A percentile compares a stretch with the other conserved stretches of the same genome.
phyloP scores from a whole-genome alignment of 108 stramenopile species.

The Phaeodactylum tricornutum region DNA sequence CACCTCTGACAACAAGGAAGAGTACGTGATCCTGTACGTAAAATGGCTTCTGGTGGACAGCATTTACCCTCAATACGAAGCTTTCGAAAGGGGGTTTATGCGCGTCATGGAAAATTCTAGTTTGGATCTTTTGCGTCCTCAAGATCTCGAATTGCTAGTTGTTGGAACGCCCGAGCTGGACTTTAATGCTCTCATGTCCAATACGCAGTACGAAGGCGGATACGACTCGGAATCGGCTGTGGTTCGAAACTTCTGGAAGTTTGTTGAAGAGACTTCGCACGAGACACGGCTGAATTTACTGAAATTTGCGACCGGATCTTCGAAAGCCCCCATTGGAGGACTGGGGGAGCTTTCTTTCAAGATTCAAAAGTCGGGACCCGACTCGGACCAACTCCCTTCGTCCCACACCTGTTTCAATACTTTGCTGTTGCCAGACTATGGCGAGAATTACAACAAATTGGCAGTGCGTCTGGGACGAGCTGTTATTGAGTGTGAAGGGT shows the following conservation, averaged over 20 bases:
- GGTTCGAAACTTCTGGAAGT: constrained; percentile 71
- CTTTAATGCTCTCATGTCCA: constrained; percentile 62
- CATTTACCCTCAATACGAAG: constrained; percentile 57
- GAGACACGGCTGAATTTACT: constrained; percentile 68
- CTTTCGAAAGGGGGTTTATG: constrained; percentile 69
- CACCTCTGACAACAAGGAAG: constrained; percentile 70
- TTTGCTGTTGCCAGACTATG: constrained; percentile 51
- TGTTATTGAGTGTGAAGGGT: constrained; percentile 73
- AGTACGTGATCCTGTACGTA: constrained; percentile 80
- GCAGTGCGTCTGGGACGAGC: constrained; percentile 40
- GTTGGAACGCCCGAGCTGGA: constrained; percentile 81
- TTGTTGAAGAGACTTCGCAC: constrained; percentile 31
- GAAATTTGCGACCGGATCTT: constrained; percentile 83
- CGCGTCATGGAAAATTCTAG: constrained; percentile 59
- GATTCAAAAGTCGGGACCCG: constrained; percentile 87
- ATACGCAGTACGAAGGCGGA: constrained; percentile 76
- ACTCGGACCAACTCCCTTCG: constrained; percentile 77
- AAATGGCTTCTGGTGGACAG: constrained; percentile 78
- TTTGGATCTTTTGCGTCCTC: constrained; percentile 62
- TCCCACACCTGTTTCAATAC: constrained; percentile 94
- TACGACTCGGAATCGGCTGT: constrained; percentile 42
- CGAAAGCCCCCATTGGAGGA: constrained; percentile 86
- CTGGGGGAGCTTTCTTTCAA: constrained; percentile 75
- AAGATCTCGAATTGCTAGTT: constrained; percentile 84
- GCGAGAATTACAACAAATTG: constrained; percentile 50